These are phyloP conservation scores for Peronospora farinosa DNA, from an alignment of 352 stramenopile genomes.

Conservation along the genomic window DNA sequence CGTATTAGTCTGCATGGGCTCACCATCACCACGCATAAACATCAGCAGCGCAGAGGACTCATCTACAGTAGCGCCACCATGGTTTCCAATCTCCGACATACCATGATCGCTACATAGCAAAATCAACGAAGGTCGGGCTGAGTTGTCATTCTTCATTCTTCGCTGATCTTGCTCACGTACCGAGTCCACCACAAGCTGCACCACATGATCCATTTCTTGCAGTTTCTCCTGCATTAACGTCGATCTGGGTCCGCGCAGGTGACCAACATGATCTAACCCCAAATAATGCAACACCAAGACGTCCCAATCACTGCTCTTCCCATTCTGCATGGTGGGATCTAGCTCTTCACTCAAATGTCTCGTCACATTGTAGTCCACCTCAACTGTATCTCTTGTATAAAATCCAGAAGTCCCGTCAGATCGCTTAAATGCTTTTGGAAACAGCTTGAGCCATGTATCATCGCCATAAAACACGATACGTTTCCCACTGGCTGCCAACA, in stretches of 20 bases:
- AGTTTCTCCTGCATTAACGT: conserved; percentile 74
- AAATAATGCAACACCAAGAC: conserved; percentile 84
- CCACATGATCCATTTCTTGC: conserved; percentile 73
- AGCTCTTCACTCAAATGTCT: conserved; percentile 79
- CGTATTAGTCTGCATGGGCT: conserved; percentile 9
- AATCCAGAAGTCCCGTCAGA: conserved; percentile 81
- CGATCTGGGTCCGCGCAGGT: conserved; percentile 74
- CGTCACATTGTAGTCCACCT: conserved; percentile 85
- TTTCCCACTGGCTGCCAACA: conserved; percentile 40
- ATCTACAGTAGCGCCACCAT: conserved; percentile 77
- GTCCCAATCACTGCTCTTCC: conserved; percentile 76
- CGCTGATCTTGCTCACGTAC: conserved; percentile 51
- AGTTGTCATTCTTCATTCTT: conserved; percentile 19
- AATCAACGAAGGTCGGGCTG: conserved; percentile 51
- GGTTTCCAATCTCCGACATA: conserved; percentile 86
- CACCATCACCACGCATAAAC: conserved; percentile 55
- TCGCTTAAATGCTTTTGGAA: conserved; percentile 62
- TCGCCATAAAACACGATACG: conserved; percentile 85
- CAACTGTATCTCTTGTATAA: conserved; percentile 82
- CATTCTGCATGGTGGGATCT: conserved; percentile 57
- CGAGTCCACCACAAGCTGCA: conserved; percentile 52
- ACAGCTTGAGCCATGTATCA: conserved; percentile 88
- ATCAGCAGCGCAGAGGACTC: conserved; percentile 78
- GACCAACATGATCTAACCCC: conserved; percentile 80
- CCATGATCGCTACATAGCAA: conserved; percentile 84